phyloP scores from a whole-genome alignment of 2,329 filamentous ascomycete species.

The Beauveria rudraprayagi region DNA sequence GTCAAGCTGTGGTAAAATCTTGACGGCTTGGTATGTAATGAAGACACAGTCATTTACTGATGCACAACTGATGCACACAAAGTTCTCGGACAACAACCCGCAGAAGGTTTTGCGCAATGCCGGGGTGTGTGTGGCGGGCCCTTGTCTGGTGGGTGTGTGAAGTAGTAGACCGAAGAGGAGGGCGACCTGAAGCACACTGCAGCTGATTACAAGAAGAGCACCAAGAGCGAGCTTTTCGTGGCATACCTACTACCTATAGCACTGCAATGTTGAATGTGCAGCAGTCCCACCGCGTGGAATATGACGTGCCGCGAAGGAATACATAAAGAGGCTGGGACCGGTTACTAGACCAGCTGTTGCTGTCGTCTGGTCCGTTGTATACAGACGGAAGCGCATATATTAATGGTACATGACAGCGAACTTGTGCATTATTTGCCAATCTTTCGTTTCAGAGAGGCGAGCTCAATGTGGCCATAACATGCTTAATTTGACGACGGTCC shows the following conservation, averaged over 20 bases:
- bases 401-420: background rate
- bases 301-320: background rate
- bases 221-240: background rate
- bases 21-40: background rate
- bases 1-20: background rate
- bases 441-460: background rate
- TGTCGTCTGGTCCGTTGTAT: background rate
- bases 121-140: conserved; percentile 1
- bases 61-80: background rate
- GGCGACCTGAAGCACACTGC: background rate
- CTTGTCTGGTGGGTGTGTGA: background rate
- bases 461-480: background rate
- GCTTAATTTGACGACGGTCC: background rate
- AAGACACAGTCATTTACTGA: background rate
- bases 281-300: background rate
- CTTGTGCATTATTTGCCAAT: background rate
- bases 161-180: background rate
- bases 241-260: background rate
- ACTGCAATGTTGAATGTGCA: background rate
- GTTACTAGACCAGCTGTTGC: background rate
- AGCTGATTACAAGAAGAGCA: background rate
- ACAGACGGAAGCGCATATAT: background rate
- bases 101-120: conserved; percentile 4
- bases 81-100: background rate
- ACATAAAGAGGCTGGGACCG: background rate